These are phyloP conservation scores for Agaricus sinodeliciosus DNA, from an alignment of 768 basidiomycete genomes.

Conservation along the genomic window DNA sequence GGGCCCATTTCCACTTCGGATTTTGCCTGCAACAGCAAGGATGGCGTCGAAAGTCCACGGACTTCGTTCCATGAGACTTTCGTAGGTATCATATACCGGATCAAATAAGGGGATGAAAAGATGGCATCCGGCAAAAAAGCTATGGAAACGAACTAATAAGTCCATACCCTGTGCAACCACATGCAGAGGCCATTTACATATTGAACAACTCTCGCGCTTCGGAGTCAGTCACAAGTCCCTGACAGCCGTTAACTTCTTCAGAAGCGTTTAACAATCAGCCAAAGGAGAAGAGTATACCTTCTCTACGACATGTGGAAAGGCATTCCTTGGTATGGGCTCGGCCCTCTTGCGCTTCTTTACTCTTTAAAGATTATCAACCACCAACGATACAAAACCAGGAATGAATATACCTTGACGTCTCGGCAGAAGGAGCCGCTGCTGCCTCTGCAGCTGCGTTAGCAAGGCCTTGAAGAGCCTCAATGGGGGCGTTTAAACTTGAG, in stretches of 20 bases:
- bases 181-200: slow-evolving; percentile 51
- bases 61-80: slow-evolving; percentile 83
- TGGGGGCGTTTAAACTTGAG: slow-evolving; percentile 82
- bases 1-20: slow-evolving; percentile 84
- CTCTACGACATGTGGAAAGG: slow-evolving; percentile 85
- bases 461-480: slow-evolving; percentile 88
- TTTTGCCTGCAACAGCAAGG: slow-evolving; percentile 87
- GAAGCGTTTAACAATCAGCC: no score
- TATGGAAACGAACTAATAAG: slow-evolving; percentile 38
- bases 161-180: slow-evolving; percentile 16
- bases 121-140: slow-evolving; percentile 95
- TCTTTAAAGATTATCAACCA: slow-evolving; percentile 27
- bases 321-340: slow-evolving; percentile 78
- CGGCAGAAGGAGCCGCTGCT: slow-evolving; percentile 67
- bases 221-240: slow-evolving; percentile 80
- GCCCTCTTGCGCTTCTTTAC: slow-evolving; percentile 82
- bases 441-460: slow-evolving; percentile 96
- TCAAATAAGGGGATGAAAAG: slow-evolving; percentile 96
- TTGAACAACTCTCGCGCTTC: slow-evolving; percentile 91
- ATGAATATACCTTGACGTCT: slow-evolving; percentile 48
- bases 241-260: background rate
- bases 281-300: slow-evolving; percentile 39
- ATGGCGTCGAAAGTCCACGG: slow-evolving; percentile 96
- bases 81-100: slow-evolving; percentile 88
- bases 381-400: slow-evolving; percentile 7